A percentile compares a stretch with the other conserved stretches of the same genome.
Conservation (phyloP, 331 rosid species). For the Rhamnella rubrinervis region DNA sequence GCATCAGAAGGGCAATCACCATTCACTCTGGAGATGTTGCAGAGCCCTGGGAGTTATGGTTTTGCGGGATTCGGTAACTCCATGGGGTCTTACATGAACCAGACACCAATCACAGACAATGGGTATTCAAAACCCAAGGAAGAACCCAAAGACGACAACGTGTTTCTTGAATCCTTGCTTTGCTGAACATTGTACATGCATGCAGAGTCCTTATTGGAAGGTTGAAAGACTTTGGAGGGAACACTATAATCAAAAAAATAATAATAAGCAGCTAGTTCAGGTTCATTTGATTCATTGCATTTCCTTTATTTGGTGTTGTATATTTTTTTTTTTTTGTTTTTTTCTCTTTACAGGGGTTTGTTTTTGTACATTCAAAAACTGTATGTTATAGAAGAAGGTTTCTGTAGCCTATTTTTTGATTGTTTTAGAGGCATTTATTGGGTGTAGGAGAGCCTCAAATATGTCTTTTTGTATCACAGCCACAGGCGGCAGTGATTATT, state of each 20-base stretch:
- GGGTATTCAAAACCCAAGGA: slow-evolving; percentile 25
- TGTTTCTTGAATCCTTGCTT: slow-evolving; percentile 21
- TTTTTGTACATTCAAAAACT: background rate
- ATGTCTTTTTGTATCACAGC: slow-evolving; percentile 1
- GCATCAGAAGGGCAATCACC: slow-evolving; percentile 45
- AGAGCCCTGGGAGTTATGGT: slow-evolving; percentile 41
- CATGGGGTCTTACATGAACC: slow-evolving; percentile 51
- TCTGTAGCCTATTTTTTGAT: background rate
- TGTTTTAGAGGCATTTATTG: slow-evolving; percentile 13
- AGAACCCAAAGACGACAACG: slow-evolving; percentile 21
- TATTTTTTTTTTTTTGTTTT: background rate
- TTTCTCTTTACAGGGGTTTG: background rate
- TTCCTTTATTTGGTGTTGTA: slow-evolving; percentile 7
- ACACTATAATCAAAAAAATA: background rate
- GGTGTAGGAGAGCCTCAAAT: background rate
- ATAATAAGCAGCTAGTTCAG: background rate
- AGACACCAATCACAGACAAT: slow-evolving; percentile 42
- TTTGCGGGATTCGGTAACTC: slow-evolving; percentile 51
- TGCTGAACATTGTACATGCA: background rate
- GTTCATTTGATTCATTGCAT: slow-evolving; percentile 16
- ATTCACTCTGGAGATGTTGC: slow-evolving; percentile 53
- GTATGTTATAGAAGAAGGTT: slow-evolving; percentile 6
- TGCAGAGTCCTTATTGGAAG: background rate
- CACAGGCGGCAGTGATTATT: background rate
- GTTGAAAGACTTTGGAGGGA: background rate